A percentile compares a stretch with the other conserved stretches of the same genome.
Conservation (phyloP, 1,139 yeast species). For the Geotrichum bryndzae region DNA sequence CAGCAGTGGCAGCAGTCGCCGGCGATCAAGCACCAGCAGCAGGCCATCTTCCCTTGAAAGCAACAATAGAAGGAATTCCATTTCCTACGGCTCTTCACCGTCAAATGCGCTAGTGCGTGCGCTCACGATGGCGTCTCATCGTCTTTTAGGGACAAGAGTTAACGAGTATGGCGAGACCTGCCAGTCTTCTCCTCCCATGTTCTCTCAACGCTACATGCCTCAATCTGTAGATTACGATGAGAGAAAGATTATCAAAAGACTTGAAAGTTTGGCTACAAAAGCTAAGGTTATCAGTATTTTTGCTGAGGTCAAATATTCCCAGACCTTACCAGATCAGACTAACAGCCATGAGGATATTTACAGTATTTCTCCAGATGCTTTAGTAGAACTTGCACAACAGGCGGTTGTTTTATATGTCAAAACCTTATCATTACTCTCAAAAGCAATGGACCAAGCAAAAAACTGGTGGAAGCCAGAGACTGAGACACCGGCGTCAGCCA, state of each 20-base stretch:
- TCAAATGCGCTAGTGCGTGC: slow-evolving; percentile 85
- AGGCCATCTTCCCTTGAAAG: slow-evolving; percentile 11
- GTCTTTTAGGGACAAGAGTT: slow-evolving; percentile 59
- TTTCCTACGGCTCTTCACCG: slow-evolving; percentile 59
- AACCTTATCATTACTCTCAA: slow-evolving; percentile 71
- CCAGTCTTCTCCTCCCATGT: slow-evolving; percentile 36
- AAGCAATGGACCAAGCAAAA: slow-evolving; percentile 77
- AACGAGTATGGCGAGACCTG: slow-evolving; percentile 25
- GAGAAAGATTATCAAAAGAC: slow-evolving; percentile 41
- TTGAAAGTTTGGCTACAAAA: slow-evolving; percentile 79
- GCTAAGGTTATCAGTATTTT: slow-evolving; percentile 82
- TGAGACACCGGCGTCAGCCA: slow-evolving; percentile 38
- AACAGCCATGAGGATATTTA: slow-evolving; percentile 25
- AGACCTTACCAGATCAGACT: slow-evolving; percentile 54
- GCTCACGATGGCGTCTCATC: slow-evolving; percentile 76
- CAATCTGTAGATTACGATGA: slow-evolving; percentile 28
- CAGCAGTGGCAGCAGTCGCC: slow-evolving; percentile 11
- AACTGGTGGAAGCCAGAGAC: slow-evolving; percentile 75
- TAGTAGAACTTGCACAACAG: slow-evolving; percentile 64
- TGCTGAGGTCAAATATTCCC: slow-evolving; percentile 87
- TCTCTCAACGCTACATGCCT: slow-evolving; percentile 22
- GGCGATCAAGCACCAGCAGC: slow-evolving; percentile 15
- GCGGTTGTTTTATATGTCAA: slow-evolving; percentile 82
- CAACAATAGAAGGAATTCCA: slow-evolving; percentile 27
- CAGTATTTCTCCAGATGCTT: slow-evolving; percentile 53